Percentiles rank a stretch among this genome's conserved stretches.
Evolutionary conservation across 768 basidiomycete genomes (phyloP).

Genomic region (Boletellus ananas): DNA sequence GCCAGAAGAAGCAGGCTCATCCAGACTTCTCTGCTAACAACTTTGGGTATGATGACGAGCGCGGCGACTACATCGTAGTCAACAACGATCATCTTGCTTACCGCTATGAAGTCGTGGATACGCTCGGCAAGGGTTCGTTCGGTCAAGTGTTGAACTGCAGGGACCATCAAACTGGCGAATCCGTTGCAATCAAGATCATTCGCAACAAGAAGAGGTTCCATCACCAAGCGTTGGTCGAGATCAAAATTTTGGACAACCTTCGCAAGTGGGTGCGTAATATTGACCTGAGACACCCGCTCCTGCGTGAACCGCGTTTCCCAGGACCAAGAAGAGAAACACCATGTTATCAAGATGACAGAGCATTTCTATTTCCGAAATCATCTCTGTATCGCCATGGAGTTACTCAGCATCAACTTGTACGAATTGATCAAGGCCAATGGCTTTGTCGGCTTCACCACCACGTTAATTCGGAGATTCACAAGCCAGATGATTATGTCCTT

Average conservation of each 20-base stretch:
- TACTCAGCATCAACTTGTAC: slow-evolving; percentile 97
- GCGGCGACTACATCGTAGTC: slow-evolving; percentile 93
- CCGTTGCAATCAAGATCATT: slow-evolving; percentile 99
- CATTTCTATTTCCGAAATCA: slow-evolving; percentile 98
- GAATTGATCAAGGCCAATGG: slow-evolving; percentile 99
- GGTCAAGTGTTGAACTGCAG: slow-evolving; percentile 96
- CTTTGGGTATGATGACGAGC: slow-evolving; percentile 95
- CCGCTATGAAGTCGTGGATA: slow-evolving; percentile 92
- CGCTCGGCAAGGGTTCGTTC: slow-evolving; percentile 96
- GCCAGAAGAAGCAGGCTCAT: slow-evolving; percentile 80
- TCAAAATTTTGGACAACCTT: slow-evolving; percentile 95
- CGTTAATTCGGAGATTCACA: slow-evolving; percentile 92
- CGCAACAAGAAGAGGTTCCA: slow-evolving; percentile 99
- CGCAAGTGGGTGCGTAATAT: slow-evolving; percentile 85
- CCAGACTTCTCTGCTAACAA: slow-evolving; percentile 76
- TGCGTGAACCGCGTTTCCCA: slow-evolving; percentile 37
- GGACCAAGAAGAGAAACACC: slow-evolving; percentile 96
- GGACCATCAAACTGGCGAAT: slow-evolving; percentile 91
- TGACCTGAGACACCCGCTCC: background rate
- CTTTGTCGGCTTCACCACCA: slow-evolving; percentile 96
- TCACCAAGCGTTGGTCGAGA: slow-evolving; percentile 97
- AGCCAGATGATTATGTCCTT: slow-evolving; percentile 92
- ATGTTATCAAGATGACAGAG: slow-evolving; percentile 97
- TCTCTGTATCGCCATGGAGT: slow-evolving; percentile 96
- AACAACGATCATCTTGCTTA: slow-evolving; percentile 91